Evolutionary conservation across 2,329 filamentous ascomycete species (phyloP).

Genomic region (Zymoseptoria ardabiliae): DNA sequence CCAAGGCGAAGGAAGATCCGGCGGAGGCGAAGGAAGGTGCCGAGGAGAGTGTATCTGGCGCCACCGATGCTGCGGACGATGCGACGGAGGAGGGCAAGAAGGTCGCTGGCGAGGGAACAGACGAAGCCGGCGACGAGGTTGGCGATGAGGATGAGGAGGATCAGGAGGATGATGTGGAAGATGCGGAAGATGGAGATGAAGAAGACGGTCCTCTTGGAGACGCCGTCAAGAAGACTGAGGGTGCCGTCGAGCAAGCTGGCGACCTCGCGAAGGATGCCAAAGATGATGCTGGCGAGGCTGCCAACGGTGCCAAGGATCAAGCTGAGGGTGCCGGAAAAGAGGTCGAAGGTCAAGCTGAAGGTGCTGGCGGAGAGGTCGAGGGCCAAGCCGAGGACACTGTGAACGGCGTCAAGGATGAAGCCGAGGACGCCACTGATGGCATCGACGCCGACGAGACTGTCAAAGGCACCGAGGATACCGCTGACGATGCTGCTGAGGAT

Average conservation of each 20-base stretch:
- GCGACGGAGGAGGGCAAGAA: constrained; percentile 27
- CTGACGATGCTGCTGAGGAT: constrained; percentile 20
- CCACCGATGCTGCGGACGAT: constrained; percentile 26
- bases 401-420: constrained; percentile 24
- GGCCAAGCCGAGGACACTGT: constrained; percentile 24
- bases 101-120: constrained; percentile 26
- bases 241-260: constrained; percentile 22
- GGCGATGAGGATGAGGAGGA: constrained; percentile 17
- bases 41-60: constrained; percentile 28
- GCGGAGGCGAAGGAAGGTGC: constrained; percentile 28
- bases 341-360: constrained; percentile 21
- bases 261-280: constrained; percentile 22
- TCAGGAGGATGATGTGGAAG: constrained; percentile 20
- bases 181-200: constrained; percentile 20
- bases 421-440: constrained; percentile 28
- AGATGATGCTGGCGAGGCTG: constrained; percentile 18
- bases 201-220: constrained; percentile 16
- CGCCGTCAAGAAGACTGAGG: constrained; percentile 16
- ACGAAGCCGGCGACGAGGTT: constrained; percentile 26
- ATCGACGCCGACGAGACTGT: not conserved
- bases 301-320: constrained; percentile 17
- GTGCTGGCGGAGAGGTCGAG: constrained; percentile 17
- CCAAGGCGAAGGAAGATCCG: constrained; percentile 16
- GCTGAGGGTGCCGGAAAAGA: constrained; percentile 20
- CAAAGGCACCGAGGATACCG: constrained; percentile 6